Evolutionary conservation across 352 stramenopile genomes (phyloP).

Genomic region (Thalassiosira hispida): DNA sequence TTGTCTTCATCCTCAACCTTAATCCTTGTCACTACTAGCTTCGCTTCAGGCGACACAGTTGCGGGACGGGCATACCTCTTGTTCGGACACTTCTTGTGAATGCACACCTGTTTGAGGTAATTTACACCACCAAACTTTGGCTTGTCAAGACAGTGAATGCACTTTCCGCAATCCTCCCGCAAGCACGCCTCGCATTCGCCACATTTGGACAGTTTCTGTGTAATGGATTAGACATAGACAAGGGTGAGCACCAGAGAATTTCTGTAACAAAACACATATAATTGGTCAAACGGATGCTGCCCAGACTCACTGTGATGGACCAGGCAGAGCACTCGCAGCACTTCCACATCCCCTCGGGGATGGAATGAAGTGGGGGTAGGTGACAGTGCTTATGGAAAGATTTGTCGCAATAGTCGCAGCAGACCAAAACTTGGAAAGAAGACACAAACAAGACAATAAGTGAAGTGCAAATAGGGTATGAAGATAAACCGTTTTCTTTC

Average conservation of each 20-base stretch:
- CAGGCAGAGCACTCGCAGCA: constrained; percentile 55
- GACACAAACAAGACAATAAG: not conserved
- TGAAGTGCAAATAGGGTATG: not conserved
- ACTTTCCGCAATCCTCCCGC: constrained; percentile 52
- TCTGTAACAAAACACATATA: not conserved
- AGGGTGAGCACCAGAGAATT: not conserved
- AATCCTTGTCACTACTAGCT: not conserved
- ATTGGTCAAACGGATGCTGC: not conserved
- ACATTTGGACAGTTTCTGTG: constrained; percentile 21
- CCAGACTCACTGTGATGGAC: not conserved
- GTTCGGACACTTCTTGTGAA: constrained; percentile 40
- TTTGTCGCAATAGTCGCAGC: constrained; percentile 62
- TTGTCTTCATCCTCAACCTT: not conserved
- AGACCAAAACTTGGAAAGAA: constrained; percentile 45
- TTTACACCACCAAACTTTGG: constrained; percentile 51
- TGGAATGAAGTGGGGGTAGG: constrained; percentile 43
- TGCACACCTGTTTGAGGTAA: constrained; percentile 37
- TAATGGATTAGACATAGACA: too few species aligned
- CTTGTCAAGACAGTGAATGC: constrained; percentile 44
- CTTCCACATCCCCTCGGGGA: constrained; percentile 55
- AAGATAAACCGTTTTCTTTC: constrained; percentile 3
- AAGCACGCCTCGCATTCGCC: constrained; percentile 52
- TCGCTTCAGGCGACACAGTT: not conserved
- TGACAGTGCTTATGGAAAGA: constrained; percentile 53
- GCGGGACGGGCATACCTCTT: constrained; percentile 44